Evolutionary conservation across 1,284 basidiomycete species (phyloP).

Genomic region (Psilocybe mexicana): DNA sequence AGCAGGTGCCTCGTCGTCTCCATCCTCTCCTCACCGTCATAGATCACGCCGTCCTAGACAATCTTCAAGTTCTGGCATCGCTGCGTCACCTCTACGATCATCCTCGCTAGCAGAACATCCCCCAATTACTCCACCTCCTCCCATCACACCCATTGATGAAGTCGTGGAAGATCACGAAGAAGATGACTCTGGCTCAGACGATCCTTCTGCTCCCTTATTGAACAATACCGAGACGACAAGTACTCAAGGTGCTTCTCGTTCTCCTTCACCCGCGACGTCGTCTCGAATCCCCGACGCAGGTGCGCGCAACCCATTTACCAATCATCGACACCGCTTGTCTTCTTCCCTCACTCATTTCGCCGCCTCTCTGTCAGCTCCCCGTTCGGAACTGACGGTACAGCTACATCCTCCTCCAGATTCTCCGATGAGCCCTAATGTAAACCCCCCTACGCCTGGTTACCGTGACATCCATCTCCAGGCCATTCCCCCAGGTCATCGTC

Average conservation of each 20-base stretch:
- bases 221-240: constrained; percentile 6
- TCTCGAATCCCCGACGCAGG: constrained; percentile 62
- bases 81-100: constrained; percentile 61
- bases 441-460: constrained; percentile 76
- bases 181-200: constrained; percentile 35
- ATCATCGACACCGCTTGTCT: constrained; percentile 58
- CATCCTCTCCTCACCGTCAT: constrained; percentile 53
- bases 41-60: constrained; percentile 56
- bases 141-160: constrained; percentile 77
- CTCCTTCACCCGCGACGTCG: constrained; percentile 44
- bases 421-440: constrained; percentile 66
- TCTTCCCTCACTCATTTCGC: constrained; percentile 62
- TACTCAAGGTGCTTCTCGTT: constrained; percentile 27
- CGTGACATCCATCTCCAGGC: constrained; percentile 79
- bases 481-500: constrained; percentile 47
- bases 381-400: constrained; percentile 63
- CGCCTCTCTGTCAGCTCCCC: constrained; percentile 54
- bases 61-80: constrained; percentile 35
- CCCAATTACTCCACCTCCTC: constrained; percentile 68
- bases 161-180: constrained; percentile 42
- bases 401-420: constrained; percentile 77
- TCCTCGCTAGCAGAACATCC: constrained; percentile 40
- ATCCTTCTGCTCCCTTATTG: constrained; percentile 28
- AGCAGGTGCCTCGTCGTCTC: constrained; percentile 44
- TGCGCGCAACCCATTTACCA: constrained; percentile 77